Conservation (phyloP, 148 eudicot genomes). For the Amaranthus palmeri region DNA sequence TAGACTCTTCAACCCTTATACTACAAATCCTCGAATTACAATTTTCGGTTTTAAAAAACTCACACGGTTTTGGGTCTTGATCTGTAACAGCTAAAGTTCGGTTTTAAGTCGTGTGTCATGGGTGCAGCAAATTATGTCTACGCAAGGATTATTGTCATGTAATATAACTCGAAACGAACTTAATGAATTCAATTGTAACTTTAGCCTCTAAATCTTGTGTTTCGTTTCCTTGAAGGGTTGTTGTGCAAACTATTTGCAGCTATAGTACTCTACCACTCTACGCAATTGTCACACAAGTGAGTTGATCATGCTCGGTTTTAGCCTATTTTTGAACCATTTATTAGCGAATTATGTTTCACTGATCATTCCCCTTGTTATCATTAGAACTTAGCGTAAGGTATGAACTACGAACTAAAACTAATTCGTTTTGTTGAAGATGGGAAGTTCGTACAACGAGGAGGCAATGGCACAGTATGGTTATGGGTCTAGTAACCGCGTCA, state of each 20-base stretch:
- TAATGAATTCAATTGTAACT: too few relatives aligned
- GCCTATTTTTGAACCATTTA: neutral
- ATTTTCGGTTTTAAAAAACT: neutral
- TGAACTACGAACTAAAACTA: too few relatives aligned
- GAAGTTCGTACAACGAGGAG: constrained; percentile 22
- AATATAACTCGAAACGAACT: neutral
- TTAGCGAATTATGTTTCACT: too few relatives aligned
- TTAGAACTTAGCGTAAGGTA: too few relatives aligned
- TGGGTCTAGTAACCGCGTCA: neutral
- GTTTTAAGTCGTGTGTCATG: constrained; percentile 54
- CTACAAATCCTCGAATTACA: neutral
- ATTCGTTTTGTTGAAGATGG: constrained; percentile 18
- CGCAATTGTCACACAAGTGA: constrained; percentile 62
- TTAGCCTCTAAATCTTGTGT: neutral
- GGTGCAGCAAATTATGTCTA: constrained; percentile 34
- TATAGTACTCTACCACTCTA: constrained; percentile 66
- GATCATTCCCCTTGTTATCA: too few relatives aligned
- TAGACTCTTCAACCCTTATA: neutral
- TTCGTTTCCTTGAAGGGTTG: constrained; percentile 30
- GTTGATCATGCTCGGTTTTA: neutral
- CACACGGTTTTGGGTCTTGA: neutral
- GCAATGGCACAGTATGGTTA: constrained; percentile 16
- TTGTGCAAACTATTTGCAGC: constrained; percentile 49
- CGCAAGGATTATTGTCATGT: constrained; percentile 50
- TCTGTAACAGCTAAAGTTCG: constrained; percentile 34